phyloP scores from a whole-genome alignment of 139 green algal species.

The Haematococcus lacustris region DNA sequence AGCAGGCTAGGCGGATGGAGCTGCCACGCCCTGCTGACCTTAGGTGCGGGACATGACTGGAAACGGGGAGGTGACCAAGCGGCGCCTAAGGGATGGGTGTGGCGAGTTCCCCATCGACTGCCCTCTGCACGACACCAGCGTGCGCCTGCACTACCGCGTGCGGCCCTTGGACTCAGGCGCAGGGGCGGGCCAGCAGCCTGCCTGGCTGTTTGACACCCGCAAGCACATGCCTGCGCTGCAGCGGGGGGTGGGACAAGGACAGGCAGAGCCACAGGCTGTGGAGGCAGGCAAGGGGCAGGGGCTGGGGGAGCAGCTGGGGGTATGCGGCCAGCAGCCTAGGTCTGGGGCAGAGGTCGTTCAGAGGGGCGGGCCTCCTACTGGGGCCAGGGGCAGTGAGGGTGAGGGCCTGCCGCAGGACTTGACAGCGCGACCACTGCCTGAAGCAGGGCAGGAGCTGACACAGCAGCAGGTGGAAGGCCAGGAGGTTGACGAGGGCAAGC shows the following conservation, averaged over 20 bases:
- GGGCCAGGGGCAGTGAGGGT: too few relatives aligned
- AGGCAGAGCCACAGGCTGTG: background rate
- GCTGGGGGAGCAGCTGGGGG: too few relatives aligned
- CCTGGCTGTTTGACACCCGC: slow-evolving; percentile 22
- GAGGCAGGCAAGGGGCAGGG: too few relatives aligned
- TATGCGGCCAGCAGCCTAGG: too few relatives aligned
- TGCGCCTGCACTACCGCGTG: slow-evolving; percentile 53
- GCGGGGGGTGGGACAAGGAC: background rate
- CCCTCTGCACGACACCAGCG: slow-evolving; percentile 68
- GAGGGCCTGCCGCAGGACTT: too few relatives aligned
- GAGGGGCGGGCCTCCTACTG: too few relatives aligned
- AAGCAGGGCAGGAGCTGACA: too few relatives aligned
- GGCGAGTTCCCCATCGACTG: slow-evolving; percentile 81
- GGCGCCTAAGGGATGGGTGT: slow-evolving; percentile 43
- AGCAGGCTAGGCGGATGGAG: background rate
- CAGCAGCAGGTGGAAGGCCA: too few relatives aligned
- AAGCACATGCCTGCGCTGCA: background rate
- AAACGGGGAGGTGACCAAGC: slow-evolving; percentile 66
- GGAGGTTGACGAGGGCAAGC: too few relatives aligned
- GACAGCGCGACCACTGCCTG: too few relatives aligned
- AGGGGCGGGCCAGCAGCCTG: background rate
- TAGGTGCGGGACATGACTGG: slow-evolving; percentile 74
- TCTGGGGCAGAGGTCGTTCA: too few relatives aligned
- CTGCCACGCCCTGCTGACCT: background rate
- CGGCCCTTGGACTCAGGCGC: background rate